Conservation (phyloP, 495 filamentous ascomycete genomes). For the Lepraria neglecta region DNA sequence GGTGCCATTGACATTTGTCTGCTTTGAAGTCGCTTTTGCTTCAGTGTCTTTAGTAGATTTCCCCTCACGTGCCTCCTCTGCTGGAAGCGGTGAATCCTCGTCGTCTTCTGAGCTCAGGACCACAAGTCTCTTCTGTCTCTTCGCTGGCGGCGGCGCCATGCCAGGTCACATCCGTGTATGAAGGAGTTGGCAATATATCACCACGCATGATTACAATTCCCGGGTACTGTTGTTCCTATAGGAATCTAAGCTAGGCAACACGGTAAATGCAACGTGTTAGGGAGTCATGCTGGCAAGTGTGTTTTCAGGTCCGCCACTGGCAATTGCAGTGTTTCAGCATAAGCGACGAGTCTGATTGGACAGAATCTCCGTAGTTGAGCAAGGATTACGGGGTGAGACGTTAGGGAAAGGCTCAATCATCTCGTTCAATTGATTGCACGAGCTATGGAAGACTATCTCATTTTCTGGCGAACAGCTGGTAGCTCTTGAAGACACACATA, state of each 20-base stretch:
- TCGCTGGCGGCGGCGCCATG: slow-evolving; percentile 45
- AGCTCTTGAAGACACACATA: too few relatives aligned
- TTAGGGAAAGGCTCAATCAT: too few relatives aligned
- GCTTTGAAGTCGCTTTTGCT: slow-evolving; percentile 8
- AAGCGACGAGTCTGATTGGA: too few relatives aligned
- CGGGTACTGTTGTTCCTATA: neutral
- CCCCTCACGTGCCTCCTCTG: slow-evolving; percentile 12
- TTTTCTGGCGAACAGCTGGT: too few relatives aligned
- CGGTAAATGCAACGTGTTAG: neutral
- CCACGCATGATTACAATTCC: slow-evolving; percentile 1
- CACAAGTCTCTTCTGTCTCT: slow-evolving; percentile 43
- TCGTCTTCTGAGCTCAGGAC: slow-evolving; percentile 43
- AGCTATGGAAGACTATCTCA: too few relatives aligned
- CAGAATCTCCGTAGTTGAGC: too few relatives aligned
- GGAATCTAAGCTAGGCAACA: neutral
- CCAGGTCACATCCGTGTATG: neutral
- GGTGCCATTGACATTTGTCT: slow-evolving; percentile 10
- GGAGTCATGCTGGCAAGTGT: neutral
- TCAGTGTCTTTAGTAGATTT: slow-evolving; percentile 17
- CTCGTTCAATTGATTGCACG: too few relatives aligned
- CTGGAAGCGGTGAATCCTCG: slow-evolving; percentile 19
- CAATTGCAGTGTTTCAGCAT: too few relatives aligned
- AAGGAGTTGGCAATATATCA: neutral
- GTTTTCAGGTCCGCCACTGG: too few relatives aligned
- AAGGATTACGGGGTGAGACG: too few relatives aligned